Evolutionary conservation across 306 rosid genomes (phyloP).

Genomic region (Castanea crenata): DNA sequence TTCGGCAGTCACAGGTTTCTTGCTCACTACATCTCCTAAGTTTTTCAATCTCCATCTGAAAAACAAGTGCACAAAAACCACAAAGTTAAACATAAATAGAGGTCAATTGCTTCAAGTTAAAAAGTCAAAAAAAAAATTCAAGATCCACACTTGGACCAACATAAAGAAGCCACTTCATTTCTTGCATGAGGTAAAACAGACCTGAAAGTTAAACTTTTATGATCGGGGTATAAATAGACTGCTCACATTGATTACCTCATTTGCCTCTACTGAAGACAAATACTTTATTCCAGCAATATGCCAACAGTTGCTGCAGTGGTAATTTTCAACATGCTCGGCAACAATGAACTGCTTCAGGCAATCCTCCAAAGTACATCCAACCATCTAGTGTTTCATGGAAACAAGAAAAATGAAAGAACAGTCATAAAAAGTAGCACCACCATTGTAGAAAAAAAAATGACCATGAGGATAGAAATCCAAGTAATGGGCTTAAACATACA

Average conservation of each 20-base stretch:
- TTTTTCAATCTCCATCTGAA: conserved; percentile 61
- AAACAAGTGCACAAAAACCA: conserved; percentile 27
- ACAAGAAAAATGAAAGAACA: conserved; percentile 6
- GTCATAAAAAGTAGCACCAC: conserved; percentile 3
- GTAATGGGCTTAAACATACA: conserved; percentile 23
- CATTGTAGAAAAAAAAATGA: not conserved
- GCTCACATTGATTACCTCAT: conserved; percentile 53
- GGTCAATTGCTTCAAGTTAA: conserved; percentile 6
- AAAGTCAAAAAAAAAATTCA: not conserved
- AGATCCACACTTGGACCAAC: not conserved
- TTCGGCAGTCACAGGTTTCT: conserved; percentile 62
- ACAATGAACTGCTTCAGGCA: conserved; percentile 74
- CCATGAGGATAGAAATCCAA: conserved; percentile 11
- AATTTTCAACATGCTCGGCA: conserved; percentile 84
- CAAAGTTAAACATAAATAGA: conserved; percentile 17
- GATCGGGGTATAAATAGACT: conserved; percentile 4
- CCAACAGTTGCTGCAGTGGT: conserved; percentile 84
- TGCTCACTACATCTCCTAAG: conserved; percentile 64
- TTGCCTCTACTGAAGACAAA: conserved; percentile 50
- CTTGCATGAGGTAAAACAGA: not conserved
- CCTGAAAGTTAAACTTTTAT: not conserved
- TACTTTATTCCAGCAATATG: conserved; percentile 75
- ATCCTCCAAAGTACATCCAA: conserved; percentile 64
- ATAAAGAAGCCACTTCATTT: not conserved
- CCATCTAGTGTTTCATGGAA: conserved; percentile 39